Evolutionary conservation across 192 early-diverging fungal species (phyloP), one percentile per base, ranked within the genome.

Genomic region (Coemansia sp.): DNA sequence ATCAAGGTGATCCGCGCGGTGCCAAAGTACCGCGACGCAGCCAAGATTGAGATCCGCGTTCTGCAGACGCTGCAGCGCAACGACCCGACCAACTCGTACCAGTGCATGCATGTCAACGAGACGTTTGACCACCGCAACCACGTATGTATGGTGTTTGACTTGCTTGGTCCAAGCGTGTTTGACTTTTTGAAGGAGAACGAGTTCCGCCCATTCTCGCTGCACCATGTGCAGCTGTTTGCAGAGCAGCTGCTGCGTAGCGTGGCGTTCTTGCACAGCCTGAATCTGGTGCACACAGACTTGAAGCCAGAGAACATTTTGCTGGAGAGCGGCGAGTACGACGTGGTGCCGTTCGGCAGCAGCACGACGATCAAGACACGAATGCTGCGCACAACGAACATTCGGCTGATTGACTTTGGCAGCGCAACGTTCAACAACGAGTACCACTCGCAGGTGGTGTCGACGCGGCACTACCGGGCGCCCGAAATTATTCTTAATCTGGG

Each of bases 111-210:
- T 62, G 72, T 97, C 47, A 68, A 85, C 29, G 87, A 90, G 61
- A 85, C 75, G 49, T 97, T 98, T 81, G 93, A 95, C 68, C 85
- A 91, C 73, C 85, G 86, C 59, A 92, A 92, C 72, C 96, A 98
- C 84, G 89, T 92, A 8, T 98, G 96, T 83, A 98, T 98, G 94
- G 94, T 97, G 37, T 98, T 98, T 86, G 93, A 94, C 27, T 85
- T 97, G 48, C 83, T 96, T 11, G 88, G 87, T 7, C 87, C 89
- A 38, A 91, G 88, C 60, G 84, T 97, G 24, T 98, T 94, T 85
- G 96, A 98, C 73, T 98, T 92, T 79, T 73, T 98, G n/a, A 96
- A 98, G 76, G 87, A 88, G 50, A 95, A 94, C 74, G 69, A 87
- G 27, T 97, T 96, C 67, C 79, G 84, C 15, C 94, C 96, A 14